These are phyloP conservation scores for Juncus inflexus DNA, from an alignment of 176 grass and related monocot genomes.

Conservation along the genomic window DNA sequence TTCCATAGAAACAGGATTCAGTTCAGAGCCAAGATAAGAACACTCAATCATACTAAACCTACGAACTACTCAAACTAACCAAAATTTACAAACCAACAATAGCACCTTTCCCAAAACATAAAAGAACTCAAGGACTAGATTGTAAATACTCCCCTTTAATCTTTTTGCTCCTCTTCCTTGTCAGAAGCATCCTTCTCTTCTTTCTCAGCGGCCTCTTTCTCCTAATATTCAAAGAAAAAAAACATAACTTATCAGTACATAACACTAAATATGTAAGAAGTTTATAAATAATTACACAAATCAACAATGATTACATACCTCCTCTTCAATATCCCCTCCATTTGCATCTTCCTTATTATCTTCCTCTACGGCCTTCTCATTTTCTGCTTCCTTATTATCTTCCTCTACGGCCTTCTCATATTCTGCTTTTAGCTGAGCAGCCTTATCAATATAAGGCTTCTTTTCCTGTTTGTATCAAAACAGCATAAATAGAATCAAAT, in stretches of 20 bases:
- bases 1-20: neutral
- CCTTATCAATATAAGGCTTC: conserved; percentile 66
- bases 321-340: conserved; percentile 38
- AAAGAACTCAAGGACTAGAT: neutral
- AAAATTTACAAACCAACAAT: conserved; percentile 25
- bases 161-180: conserved; percentile 14
- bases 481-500: neutral
- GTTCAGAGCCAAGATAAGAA: neutral
- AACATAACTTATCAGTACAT: neutral
- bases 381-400: conserved; percentile 24
- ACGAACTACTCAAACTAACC: neutral
- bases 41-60: conserved; percentile 3
- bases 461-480: conserved; percentile 44
- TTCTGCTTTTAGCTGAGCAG: conserved; percentile 53
- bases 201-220: conserved; percentile 29
- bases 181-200: conserved; percentile 24
- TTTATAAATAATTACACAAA: no score
- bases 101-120: neutral
- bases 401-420: conserved; percentile 33
- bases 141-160: neutral
- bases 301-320: conserved; percentile 27
- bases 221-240: conserved; percentile 10
- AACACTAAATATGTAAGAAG: neutral
- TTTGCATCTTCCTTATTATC: conserved; percentile 35
- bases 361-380: conserved; percentile 35